phyloP scores from a whole-genome alignment of 768 basidiomycete genomes.

The Leucocoprinus leucothites region DNA sequence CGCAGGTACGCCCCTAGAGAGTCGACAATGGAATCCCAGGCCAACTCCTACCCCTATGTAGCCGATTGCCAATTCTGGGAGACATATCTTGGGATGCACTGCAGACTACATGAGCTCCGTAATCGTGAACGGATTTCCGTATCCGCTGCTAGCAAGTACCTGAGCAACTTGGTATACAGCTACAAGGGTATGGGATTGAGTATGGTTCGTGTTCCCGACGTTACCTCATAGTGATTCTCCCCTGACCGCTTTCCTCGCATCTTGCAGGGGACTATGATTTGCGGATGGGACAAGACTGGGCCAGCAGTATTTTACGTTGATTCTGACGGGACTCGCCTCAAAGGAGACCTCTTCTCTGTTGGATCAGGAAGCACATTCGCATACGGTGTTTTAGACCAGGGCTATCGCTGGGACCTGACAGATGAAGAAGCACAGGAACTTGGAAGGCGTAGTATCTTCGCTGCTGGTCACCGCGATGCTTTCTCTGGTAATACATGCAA shows the following conservation, averaged over 20 bases:
- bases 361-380: slow-evolving; percentile 98
- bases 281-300: slow-evolving; percentile 99
- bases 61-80: slow-evolving; percentile 98
- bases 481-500: slow-evolving; percentile 97
- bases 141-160: slow-evolving; percentile 97
- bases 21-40: not conserved
- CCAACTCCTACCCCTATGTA: slow-evolving; percentile 22
- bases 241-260: not conserved
- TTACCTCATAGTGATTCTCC: not conserved
- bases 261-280: slow-evolving; percentile 95
- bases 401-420: slow-evolving; percentile 88
- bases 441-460: slow-evolving; percentile 90
- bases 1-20: slow-evolving; percentile 60
- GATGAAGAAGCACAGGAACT: slow-evolving; percentile 95
- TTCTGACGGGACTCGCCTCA: slow-evolving; percentile 92
- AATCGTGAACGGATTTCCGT: slow-evolving; percentile 98
- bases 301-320: slow-evolving; percentile 97
- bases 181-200: slow-evolving; percentile 99
- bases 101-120: slow-evolving; percentile 92
- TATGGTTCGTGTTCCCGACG: slow-evolving; percentile 63
- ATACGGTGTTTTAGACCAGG: slow-evolving; percentile 98
- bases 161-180: slow-evolving; percentile 94
- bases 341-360: slow-evolving; percentile 97
- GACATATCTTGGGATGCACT: slow-evolving; percentile 97
- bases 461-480: slow-evolving; percentile 94